phyloP scores from a whole-genome alignment of 2,329 filamentous ascomycete species.

The Colletotrichum simmondsii region DNA sequence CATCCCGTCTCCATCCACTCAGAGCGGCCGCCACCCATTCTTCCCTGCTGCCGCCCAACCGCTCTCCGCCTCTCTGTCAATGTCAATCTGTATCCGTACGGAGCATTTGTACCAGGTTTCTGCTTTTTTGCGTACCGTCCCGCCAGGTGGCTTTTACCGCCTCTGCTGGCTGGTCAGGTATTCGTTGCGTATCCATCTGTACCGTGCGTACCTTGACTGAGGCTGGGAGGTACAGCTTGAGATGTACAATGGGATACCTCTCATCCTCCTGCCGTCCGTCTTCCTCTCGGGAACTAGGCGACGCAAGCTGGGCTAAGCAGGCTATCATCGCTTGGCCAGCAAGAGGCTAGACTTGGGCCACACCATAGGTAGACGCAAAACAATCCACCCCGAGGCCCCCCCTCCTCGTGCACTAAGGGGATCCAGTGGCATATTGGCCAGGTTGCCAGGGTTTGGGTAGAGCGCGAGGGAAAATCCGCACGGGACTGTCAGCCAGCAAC shows the following conservation, averaged over 20 bases:
- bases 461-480: slow-evolving; percentile 30
- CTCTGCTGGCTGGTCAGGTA: not conserved
- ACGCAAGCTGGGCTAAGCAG: slow-evolving; percentile 15
- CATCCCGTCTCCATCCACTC: slow-evolving; percentile 30
- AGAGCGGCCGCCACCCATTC: slow-evolving; percentile 30
- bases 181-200: not conserved
- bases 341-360: slow-evolving; percentile 7
- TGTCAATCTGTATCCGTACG: not conserved
- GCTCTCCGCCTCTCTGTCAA: slow-evolving; percentile 16
- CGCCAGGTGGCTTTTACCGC: slow-evolving; percentile 5
- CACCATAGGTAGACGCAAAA: slow-evolving; percentile 20
- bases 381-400: slow-evolving; percentile 5
- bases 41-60: slow-evolving; percentile 31
- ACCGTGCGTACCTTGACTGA: not conserved
- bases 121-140: not conserved
- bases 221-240: not conserved
- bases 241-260: not conserved
- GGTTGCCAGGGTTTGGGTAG: slow-evolving; percentile 28
- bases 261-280: not conserved
- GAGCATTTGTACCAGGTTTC: not conserved
- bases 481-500: slow-evolving; percentile 43
- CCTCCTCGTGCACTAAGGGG: slow-evolving; percentile 11
- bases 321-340: slow-evolving; percentile 20
- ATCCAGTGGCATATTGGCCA: slow-evolving; percentile 19
- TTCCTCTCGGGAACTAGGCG: not conserved